Conservation (phyloP, 192 early-diverging fungal genomes). For the Podila verticillata region DNA sequence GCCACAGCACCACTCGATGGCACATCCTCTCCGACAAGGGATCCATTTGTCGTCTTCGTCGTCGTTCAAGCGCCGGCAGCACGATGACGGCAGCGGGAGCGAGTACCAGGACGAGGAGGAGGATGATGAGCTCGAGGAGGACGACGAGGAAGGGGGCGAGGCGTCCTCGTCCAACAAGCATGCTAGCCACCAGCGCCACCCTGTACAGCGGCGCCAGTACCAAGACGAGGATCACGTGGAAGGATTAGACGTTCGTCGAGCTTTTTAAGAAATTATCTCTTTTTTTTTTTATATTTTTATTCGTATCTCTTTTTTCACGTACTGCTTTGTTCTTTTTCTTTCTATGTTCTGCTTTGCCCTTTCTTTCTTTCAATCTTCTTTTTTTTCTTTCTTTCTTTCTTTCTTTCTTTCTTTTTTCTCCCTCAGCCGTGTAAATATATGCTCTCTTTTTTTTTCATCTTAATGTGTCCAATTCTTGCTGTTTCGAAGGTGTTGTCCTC, state of each 20-base stretch:
- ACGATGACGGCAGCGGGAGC: background rate
- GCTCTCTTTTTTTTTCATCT: too few relatives aligned
- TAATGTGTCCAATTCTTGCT: too few relatives aligned
- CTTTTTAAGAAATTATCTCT: background rate
- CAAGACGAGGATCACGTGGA: slow-evolving; percentile 5
- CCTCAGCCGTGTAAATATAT: too few relatives aligned
- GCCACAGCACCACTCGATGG: background rate
- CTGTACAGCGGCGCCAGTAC: slow-evolving; percentile 1
- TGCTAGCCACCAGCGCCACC: background rate
- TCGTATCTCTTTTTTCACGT: background rate
- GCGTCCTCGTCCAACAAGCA: background rate
- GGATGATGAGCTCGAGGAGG: background rate
- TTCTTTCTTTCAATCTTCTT: background rate
- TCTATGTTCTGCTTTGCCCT: background rate
- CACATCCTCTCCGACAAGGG: background rate
- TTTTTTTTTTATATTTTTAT: background rate
- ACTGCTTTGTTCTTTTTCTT: background rate
- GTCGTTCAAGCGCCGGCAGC: background rate
- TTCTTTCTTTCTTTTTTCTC: background rate
- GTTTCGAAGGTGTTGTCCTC: too few relatives aligned
- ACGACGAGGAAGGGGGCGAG: background rate
- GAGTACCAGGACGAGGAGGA: background rate
- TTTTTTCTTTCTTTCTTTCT: slow-evolving; percentile 9
- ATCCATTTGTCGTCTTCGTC: background rate
- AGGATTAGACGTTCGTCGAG: slow-evolving; percentile 15